A percentile compares a stretch with the other conserved stretches of the same genome.
Evolutionary conservation across 2,329 filamentous ascomycete genomes (phyloP).

Genomic region (Ceratocystis variospora): DNA sequence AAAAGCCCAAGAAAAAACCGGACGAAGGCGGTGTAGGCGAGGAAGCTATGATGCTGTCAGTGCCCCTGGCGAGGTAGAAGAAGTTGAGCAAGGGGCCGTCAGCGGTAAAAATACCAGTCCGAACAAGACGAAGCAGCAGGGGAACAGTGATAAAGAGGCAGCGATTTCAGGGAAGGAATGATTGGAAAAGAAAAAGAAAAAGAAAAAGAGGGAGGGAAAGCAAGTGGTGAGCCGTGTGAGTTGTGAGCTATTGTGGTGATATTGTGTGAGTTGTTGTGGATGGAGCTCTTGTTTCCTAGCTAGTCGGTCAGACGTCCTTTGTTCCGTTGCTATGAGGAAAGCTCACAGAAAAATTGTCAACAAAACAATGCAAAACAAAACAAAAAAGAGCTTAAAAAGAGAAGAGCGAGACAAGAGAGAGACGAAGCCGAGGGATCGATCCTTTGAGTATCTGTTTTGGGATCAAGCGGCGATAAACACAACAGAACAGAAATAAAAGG

Average conservation of each 20-base stretch:
- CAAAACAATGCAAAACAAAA: not conserved
- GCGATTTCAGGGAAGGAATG: no score
- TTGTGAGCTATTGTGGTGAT: not conserved
- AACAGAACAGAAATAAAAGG: no score
- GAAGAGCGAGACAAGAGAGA: not conserved
- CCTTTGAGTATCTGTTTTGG: not conserved
- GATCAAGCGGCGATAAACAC: not conserved
- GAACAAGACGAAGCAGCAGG: not conserved
- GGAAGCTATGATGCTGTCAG: conserved; percentile 5
- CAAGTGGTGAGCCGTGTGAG: not conserved
- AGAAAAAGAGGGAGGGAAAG: not conserved
- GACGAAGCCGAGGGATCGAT: not conserved
- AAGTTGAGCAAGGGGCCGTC: not conserved
- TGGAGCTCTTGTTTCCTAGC: not conserved
- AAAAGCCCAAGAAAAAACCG: not conserved
- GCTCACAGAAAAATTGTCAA: not conserved
- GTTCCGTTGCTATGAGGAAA: not conserved
- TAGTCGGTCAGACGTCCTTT: not conserved
- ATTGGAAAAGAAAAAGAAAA: no score
- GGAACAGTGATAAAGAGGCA: not conserved
- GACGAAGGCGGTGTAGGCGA: conserved; percentile 3
- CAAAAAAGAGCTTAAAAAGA: not conserved
- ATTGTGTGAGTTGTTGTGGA: not conserved
- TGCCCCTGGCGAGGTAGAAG: not conserved
- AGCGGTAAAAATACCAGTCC: not conserved